Conservation (phyloP, 495 filamentous ascomycete genomes). For the Pyrenula aspistea region DNA sequence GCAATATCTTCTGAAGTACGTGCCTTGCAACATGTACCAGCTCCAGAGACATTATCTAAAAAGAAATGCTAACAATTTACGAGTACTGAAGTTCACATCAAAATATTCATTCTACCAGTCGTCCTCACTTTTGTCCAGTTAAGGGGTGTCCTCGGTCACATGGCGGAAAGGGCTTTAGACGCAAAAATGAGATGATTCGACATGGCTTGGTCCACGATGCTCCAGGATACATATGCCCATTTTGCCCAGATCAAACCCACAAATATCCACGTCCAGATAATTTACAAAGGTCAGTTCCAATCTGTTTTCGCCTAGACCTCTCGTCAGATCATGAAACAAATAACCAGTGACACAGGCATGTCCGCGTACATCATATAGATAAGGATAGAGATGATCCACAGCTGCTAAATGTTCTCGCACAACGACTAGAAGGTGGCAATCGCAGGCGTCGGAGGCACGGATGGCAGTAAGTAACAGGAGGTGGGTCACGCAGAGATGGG, state of each 20-base stretch:
- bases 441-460: slow-evolving; percentile 71
- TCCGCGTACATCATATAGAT: slow-evolving; percentile 77
- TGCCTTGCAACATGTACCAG: too few relatives aligned
- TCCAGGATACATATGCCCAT: slow-evolving; percentile 93
- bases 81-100: too few relatives aligned
- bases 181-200: slow-evolving; percentile 98
- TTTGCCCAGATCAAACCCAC: slow-evolving; percentile 90
- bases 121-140: slow-evolving; percentile 87
- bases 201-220: slow-evolving; percentile 92
- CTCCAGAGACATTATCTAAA: too few relatives aligned
- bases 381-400: slow-evolving; percentile 74
- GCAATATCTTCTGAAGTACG: slow-evolving; percentile 69
- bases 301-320: neutral
- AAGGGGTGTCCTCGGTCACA: slow-evolving; percentile 64
- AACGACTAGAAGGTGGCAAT: slow-evolving; percentile 73
- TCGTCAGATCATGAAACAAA: neutral
- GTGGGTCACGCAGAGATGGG: too few relatives aligned
- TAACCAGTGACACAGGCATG: slow-evolving; percentile 45
- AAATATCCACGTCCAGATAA: slow-evolving; percentile 96
- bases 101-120: slow-evolving; percentile 84
- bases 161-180: slow-evolving; percentile 93
- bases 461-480: too few relatives aligned
- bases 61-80: too few relatives aligned
- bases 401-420: slow-evolving; percentile 68
- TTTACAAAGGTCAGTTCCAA: slow-evolving; percentile 74